Evolutionary conservation across 345 rosid species (phyloP).

Genomic region (Populus davidiana): DNA sequence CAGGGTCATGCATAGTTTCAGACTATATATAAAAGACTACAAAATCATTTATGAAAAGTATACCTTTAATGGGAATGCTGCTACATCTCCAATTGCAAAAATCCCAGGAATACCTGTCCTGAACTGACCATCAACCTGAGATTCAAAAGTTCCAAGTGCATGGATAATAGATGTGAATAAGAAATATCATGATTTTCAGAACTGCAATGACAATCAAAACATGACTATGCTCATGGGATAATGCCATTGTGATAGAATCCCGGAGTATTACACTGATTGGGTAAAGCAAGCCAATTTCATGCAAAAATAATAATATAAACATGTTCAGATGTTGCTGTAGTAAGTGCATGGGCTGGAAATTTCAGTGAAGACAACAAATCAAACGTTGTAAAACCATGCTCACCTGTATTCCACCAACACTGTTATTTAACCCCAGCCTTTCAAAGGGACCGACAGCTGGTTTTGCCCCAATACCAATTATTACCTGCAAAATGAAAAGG

Average conservation of each 20-base stretch:
- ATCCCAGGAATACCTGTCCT: constrained; percentile 81
- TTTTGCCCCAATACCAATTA: constrained; percentile 92
- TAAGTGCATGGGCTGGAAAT: constrained; percentile 5
- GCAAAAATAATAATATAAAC: background rate
- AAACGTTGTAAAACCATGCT: background rate
- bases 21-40: constrained; percentile 5
- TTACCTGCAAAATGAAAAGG: constrained; percentile 42
- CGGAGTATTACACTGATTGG: background rate
- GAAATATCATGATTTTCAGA: too few species aligned
- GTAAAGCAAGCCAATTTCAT: background rate
- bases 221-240: background rate
- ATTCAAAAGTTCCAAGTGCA: constrained; percentile 12
- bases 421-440: constrained; percentile 51
- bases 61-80: constrained; percentile 95
- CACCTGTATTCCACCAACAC: constrained; percentile 90
- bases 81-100: constrained; percentile 95
- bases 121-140: constrained; percentile 83
- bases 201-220: background rate
- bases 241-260: background rate
- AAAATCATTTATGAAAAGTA: constrained; percentile 19
- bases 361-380: background rate
- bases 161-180: background rate
- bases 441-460: constrained; percentile 80
- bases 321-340: background rate
- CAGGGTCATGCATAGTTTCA: constrained; percentile 14